A percentile compares a stretch with the other conserved stretches of the same genome.
Evolutionary conservation across 75 land plant genomes (phyloP).

Genomic region (Sequoiadendron giganteum): DNA sequence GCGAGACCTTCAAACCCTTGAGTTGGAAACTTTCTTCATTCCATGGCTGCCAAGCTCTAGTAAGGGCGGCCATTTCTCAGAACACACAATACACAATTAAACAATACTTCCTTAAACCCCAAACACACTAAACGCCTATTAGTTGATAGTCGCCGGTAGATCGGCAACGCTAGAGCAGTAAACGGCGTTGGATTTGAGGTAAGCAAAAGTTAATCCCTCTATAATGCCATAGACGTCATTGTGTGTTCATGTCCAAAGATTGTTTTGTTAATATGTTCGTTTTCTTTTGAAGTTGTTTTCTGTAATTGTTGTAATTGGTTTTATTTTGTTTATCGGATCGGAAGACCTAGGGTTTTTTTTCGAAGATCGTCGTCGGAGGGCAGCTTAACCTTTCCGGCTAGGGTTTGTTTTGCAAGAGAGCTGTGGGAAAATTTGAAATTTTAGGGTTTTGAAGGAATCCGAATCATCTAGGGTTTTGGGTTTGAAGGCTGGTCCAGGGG

Average conservation of each 20-base stretch:
- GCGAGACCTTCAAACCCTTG: slow-evolving; percentile 1
- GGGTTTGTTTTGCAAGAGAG: neutral
- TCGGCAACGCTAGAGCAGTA: neutral
- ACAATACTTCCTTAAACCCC: neutral
- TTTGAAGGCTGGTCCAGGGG: slow-evolving; percentile 9
- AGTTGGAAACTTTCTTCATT: neutral
- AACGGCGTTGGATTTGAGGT: slow-evolving; percentile 9
- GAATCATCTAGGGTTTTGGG: slow-evolving; percentile 7
- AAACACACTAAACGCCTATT: neutral
- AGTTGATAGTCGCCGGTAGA: neutral
- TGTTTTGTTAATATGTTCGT: neutral
- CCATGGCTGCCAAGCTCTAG: slow-evolving; percentile 15
- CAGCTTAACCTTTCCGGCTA: neutral
- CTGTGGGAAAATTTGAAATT: neutral
- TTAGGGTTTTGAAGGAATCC: neutral
- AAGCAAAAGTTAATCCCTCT: neutral
- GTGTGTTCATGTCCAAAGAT: neutral
- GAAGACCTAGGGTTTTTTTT: neutral
- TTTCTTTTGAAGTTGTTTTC: neutral
- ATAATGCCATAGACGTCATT: neutral
- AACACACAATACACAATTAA: neutral
- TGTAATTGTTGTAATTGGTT: neutral
- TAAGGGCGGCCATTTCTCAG: slow-evolving; percentile 11
- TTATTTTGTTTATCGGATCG: slow-evolving; percentile 1
- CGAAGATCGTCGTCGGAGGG: neutral